Base-by-base conservation (phyloP, 163 green algal species). In the Scenedesmus sp. region DNA sequence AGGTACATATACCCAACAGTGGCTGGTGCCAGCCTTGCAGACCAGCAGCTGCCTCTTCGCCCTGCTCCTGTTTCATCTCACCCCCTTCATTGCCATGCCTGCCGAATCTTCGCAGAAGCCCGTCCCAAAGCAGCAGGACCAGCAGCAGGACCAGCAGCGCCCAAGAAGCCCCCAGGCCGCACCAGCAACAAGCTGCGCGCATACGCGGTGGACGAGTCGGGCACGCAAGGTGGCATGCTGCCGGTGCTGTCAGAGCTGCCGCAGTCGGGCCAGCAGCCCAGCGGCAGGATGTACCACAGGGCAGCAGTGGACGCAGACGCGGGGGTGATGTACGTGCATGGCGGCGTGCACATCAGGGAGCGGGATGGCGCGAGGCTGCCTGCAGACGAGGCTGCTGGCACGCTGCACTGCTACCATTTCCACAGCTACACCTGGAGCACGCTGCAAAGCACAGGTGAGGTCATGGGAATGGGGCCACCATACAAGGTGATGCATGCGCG, bases 271-370 rank as follows among this genome's bases (percentile, higher is more conserved):
- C 1, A 40, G 22, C 15, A 40, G 42, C 87, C 87, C 20, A 73
- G 87, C 87, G 49, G 59, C 88, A 83, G 88, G 59, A 88, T 84
- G 81, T 84, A 85, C 70, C 81, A 89, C 81, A 89, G 61, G 20
- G 88, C 81, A 16, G 88, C 88, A 42, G 88, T 92, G 9, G 88
- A 92, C 46, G 33, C 44, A 46, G 70, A 86, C 6, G 88, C 35
- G 35, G 81, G 81, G 10, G 37, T 80, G 1, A 92, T 92, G 88
- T 92, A 92, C 33, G 37, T 92, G 26, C 80, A 81, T 37, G 88
- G 88, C 37, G 88, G 88, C 46, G 59, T 92, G n/a, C 35, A 53
- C 22, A 37, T 86, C 10, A 35, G 42, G 26, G 44, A 79, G 2
- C 35, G 49, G 18, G 49, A 88, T 56, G 81, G 81, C 0, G 22